These are phyloP conservation scores for Coemansia sp. DNA, from an alignment of 192 early-diverging fungal species.

Conservation along the genomic window DNA sequence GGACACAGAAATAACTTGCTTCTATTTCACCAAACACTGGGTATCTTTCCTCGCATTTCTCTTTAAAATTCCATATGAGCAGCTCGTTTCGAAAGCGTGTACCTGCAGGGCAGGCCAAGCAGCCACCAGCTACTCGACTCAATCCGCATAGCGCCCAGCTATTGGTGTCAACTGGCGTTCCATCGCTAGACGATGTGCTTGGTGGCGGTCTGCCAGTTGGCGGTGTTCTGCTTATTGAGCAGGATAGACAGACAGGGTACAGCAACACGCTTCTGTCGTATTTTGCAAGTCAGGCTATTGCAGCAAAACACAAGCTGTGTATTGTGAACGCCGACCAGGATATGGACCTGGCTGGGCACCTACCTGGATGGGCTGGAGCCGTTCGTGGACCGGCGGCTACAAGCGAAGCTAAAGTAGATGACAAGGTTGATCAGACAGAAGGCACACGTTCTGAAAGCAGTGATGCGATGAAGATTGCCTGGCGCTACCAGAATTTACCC, in stretches of 20 bases:
- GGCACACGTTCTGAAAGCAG: constrained; percentile 1
- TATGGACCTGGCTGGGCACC: constrained; percentile 53
- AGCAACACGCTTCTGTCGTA: constrained; percentile 75
- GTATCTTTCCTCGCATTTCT: not conserved
- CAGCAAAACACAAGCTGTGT: constrained; percentile 66
- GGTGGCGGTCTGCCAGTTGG: constrained; percentile 89
- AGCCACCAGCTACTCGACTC: constrained; percentile 68
- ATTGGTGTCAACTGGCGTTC: constrained; percentile 78
- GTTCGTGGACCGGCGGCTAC: not conserved
- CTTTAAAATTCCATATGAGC: not conserved
- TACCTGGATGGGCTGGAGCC: constrained; percentile 45
- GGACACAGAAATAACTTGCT: no score
- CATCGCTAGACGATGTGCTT: constrained; percentile 80
- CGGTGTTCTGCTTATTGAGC: constrained; percentile 69
- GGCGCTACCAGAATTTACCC: constrained; percentile 88
- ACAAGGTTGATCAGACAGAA: constrained; percentile 6
- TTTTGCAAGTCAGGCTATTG: constrained; percentile 84
- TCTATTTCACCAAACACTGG: no score
- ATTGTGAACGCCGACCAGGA: constrained; percentile 70
- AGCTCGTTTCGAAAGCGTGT: constrained; percentile 57
- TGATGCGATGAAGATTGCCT: constrained; percentile 83
- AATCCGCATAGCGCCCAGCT: constrained; percentile 76
- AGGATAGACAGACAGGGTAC: constrained; percentile 81
- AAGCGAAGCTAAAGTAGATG: constrained; percentile 24
- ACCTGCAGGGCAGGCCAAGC: constrained; percentile 56